Conservation (phyloP, 2,329 filamentous ascomycete genomes). For the Phoma sp. region DNA sequence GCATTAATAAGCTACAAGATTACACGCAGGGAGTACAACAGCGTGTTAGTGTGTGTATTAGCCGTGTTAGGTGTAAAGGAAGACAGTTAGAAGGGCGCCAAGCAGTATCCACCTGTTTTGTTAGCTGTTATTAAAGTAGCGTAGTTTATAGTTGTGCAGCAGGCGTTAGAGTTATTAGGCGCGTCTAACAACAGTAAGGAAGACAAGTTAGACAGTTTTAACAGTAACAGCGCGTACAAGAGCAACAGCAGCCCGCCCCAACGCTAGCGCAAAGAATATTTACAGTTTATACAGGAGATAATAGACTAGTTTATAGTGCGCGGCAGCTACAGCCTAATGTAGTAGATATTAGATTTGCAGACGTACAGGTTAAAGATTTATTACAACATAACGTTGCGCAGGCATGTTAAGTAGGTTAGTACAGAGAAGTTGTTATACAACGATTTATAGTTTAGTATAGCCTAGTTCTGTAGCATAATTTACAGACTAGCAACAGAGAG, state of each 20-base stretch:
- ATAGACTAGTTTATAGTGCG: conserved; percentile 22
- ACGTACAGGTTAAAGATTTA: conserved; percentile 24
- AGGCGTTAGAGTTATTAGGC: conserved; percentile 20
- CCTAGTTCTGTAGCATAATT: not conserved
- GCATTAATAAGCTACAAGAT: conserved; percentile 18
- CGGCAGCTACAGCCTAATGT: conserved; percentile 18
- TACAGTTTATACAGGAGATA: conserved; percentile 22
- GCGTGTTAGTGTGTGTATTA: conserved; percentile 25
- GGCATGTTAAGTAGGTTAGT: conserved; percentile 18
- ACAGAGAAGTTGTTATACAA: conserved; percentile 20
- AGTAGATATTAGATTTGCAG: conserved; percentile 26
- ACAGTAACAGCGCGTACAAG: conserved; percentile 13
- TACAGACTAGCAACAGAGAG: not conserved
- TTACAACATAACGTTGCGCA: conserved; percentile 19
- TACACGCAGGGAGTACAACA: conserved; percentile 24
- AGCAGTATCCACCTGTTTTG: conserved; percentile 28
- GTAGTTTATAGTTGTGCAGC: conserved; percentile 29
- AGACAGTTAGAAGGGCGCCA: conserved; percentile 10
- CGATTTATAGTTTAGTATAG: conserved; percentile 1
- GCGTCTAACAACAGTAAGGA: conserved; percentile 2
- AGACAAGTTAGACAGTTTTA: conserved; percentile 1
- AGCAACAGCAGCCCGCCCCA: conserved; percentile 5
- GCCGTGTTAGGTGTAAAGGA: conserved; percentile 30
- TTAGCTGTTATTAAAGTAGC: conserved; percentile 21
- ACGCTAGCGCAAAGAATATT: conserved; percentile 15